Percentiles rank a stretch among this genome's conserved stretches.
phyloP scores from a whole-genome alignment of 176 grass and related monocot species.

The Bothriochloa decipiens region DNA sequence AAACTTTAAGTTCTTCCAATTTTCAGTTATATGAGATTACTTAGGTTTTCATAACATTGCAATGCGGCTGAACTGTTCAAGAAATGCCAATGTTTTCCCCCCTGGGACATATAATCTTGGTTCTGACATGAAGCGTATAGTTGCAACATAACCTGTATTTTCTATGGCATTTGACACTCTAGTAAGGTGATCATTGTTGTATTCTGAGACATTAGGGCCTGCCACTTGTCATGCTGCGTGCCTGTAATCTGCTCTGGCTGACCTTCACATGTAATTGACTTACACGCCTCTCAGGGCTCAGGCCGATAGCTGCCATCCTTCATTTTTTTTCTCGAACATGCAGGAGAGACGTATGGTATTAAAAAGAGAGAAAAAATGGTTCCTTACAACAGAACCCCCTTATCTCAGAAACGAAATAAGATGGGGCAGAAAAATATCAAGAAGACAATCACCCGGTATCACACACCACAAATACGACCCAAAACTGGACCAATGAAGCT shows the following conservation, averaged over 20 bases:
- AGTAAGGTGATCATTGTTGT: neutral
- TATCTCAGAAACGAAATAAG: neutral
- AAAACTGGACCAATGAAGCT: neutral
- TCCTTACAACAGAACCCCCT: neutral
- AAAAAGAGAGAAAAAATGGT: neutral
- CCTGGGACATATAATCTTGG: neutral
- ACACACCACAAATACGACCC: neutral
- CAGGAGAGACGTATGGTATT: neutral
- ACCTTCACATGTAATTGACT: neutral
- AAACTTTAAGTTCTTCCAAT: neutral
- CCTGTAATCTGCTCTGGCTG: neutral
- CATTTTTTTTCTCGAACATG: neutral
- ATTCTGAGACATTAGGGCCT: neutral
- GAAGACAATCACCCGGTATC: neutral
- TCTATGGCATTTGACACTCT: neutral
- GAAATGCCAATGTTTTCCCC: neutral
- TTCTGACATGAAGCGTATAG: neutral
- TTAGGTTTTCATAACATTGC: neutral
- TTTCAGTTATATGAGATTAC: neutral
- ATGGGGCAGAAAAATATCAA: neutral
- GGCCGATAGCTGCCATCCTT: neutral
- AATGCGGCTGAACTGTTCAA: neutral
- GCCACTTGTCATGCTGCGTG: neutral
- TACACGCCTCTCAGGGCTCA: neutral
- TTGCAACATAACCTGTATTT: neutral